Evolutionary conservation across 257 asterid genomes (phyloP), one percentile per base, ranked within the genome.

Genomic region (Fraxinus pennsylvanica): DNA sequence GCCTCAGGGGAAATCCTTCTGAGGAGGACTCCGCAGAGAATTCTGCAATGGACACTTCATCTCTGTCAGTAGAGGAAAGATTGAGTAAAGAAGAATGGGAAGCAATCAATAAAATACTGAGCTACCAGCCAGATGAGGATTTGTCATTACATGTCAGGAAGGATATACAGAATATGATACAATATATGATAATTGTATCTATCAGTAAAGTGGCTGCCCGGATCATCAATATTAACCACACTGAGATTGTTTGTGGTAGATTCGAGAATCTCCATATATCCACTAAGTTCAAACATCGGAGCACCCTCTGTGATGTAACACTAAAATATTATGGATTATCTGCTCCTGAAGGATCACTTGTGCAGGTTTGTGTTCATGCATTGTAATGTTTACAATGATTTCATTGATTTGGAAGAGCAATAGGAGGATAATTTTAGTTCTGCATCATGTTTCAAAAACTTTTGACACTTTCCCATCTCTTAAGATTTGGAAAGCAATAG

Each of bases 331-430:
- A 93, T 85, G 99, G 99, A 71, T 86, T 96, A 74, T 88, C 93
- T 79, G 89, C 99, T 77, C 99, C 99, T 57, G 99, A 96, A 88
- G 99, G 99, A 81, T 92, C 99, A 59, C 94, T 96, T 84, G 97
- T 94, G 50, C 97, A 96, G 99, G 99, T 96, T 70, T 80, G 90
- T 80, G 45, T 78, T 88, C 77, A 73, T 68, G 33, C 45, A 30
- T 43, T 70, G 17, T 65, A 65, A 30, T 74, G 10, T 22, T 78
- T 47, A 41, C 45, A 39, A 41, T 10, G 50, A 9, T 41, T 41
- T 1, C 45, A 39, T 10, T 10, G 50, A 9, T 41, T 41, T 1
- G 0, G 15, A 41, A 39, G 0, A 41, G 50, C 50, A 41, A 41
- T 41, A 41, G 14, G 50, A 10, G 15, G 15, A 29, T 9, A 32